Evolutionary conservation across 768 basidiomycete genomes (phyloP).

Genomic region (Leccinum imitatum): DNA sequence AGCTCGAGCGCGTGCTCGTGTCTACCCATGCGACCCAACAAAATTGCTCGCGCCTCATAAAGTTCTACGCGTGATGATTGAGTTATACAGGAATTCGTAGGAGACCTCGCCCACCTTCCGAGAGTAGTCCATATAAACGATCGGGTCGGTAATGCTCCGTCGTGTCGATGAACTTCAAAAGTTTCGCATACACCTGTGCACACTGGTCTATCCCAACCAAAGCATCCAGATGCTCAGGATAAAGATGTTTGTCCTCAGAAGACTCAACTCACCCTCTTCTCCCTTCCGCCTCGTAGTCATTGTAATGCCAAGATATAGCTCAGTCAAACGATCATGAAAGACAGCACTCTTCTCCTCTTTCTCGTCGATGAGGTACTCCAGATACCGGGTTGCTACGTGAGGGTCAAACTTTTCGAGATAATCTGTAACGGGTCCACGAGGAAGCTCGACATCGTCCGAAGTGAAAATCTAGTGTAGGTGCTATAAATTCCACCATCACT

Average conservation of each 20-base stretch:
- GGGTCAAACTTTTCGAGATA: conserved; percentile 75
- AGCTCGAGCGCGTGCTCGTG: conserved; percentile 95
- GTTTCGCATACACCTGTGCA: conserved; percentile 58
- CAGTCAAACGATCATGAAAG: conserved; percentile 89
- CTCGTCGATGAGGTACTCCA: conserved; percentile 82
- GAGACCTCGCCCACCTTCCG: conserved; percentile 59
- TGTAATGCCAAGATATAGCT: conserved; percentile 78
- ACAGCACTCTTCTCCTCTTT: conserved; percentile 61
- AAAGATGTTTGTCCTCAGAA: not conserved
- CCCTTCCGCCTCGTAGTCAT: conserved; percentile 54
- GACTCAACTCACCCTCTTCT: conserved; percentile 50
- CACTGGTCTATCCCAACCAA: conserved; percentile 40
- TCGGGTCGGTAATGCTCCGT: conserved; percentile 74
- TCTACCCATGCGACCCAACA: conserved; percentile 84
- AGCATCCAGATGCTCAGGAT: not conserved
- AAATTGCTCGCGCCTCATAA: conserved; percentile 87
- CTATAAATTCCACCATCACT: not conserved
- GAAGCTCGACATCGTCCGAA: conserved; percentile 91
- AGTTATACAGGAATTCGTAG: not conserved
- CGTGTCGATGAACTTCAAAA: conserved; percentile 73
- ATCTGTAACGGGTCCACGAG: conserved; percentile 69
- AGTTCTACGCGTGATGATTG: conserved; percentile 52
- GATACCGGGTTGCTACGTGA: conserved; percentile 69
- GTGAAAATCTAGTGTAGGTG: conserved; percentile 73
- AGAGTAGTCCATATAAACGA: conserved; percentile 78